phyloP scores from a whole-genome alignment of 2,329 filamentous ascomycete species.

The Claviceps africana region DNA sequence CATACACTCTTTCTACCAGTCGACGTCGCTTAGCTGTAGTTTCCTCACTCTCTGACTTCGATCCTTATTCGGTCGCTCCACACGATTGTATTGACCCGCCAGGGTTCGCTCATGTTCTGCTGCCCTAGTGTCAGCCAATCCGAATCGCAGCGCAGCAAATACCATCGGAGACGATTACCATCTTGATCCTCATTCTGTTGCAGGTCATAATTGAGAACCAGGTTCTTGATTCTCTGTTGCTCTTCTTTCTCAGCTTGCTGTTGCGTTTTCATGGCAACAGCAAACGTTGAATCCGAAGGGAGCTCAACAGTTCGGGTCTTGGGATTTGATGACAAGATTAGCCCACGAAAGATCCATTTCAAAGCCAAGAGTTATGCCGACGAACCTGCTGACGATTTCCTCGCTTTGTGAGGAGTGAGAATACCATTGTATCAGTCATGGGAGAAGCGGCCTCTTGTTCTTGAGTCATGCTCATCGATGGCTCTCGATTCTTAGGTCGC shows the following conservation, averaged over 20 bases:
- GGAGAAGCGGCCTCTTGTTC: conserved; percentile 12
- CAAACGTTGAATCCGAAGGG: conserved; percentile 83
- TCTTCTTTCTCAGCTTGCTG: conserved; percentile 92
- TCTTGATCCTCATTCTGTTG: conserved; percentile 68
- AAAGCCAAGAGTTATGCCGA: neutral
- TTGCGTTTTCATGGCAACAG: conserved; percentile 88
- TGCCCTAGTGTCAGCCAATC: conserved; percentile 9
- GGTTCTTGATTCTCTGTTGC: conserved; percentile 94
- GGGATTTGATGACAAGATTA: conserved; percentile 8
- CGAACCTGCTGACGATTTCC: conserved; percentile 84
- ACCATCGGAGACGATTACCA: conserved; percentile 37
- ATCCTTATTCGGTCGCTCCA: conserved; percentile 44
- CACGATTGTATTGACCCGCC: conserved; percentile 37
- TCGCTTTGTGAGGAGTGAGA: conserved; percentile 87
- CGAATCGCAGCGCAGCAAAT: neutral
- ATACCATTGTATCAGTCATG: conserved; percentile 63
- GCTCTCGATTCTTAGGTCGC: conserved; percentile 53
- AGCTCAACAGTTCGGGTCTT: conserved; percentile 85
- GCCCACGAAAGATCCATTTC: neutral
- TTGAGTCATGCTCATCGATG: conserved; percentile 18
- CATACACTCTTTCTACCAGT: conserved; percentile 53
- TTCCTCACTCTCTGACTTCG: conserved; percentile 75
- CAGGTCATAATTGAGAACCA: conserved; percentile 92
- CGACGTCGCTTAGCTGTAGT: conserved; percentile 88
- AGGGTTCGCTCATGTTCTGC: conserved; percentile 36